These are phyloP conservation scores for Colletotrichum sp. DNA, from an alignment of 2,329 filamentous ascomycete species.

Conservation along the genomic window DNA sequence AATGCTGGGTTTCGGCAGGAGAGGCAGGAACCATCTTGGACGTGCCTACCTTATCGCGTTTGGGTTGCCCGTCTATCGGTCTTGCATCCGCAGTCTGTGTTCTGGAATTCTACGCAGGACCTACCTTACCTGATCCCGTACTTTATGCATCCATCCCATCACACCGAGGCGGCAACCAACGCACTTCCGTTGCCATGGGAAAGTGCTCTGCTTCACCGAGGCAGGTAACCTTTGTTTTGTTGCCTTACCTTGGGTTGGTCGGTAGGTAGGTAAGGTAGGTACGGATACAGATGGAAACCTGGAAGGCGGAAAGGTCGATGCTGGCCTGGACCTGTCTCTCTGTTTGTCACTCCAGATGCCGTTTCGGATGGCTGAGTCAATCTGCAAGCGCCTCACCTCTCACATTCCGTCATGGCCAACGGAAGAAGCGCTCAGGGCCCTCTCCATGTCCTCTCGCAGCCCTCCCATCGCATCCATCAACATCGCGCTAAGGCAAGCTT, in stretches of 20 bases:
- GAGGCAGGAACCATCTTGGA: not conserved
- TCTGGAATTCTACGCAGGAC: not conserved
- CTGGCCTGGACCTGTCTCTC: not conserved
- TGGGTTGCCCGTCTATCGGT: not conserved
- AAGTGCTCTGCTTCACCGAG: not conserved
- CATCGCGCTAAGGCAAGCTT: not conserved
- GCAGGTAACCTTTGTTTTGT: not conserved
- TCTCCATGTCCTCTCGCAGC: not conserved
- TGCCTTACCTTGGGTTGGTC: not conserved
- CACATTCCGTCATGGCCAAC: not conserved
- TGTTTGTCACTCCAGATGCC: not conserved
- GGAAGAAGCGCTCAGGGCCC: not conserved
- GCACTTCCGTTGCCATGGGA: not conserved
- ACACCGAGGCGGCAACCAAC: not conserved
- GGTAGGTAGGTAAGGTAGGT: not conserved
- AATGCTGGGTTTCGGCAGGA: not conserved
- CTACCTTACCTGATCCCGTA: not conserved
- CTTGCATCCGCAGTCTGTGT: not conserved
- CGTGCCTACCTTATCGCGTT: not conserved
- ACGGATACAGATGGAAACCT: not conserved
- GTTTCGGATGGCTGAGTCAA: not conserved
- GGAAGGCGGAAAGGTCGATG: not conserved
- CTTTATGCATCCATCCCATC: not conserved
- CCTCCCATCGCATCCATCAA: not conserved
- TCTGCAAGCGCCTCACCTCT: conserved; percentile 2